phyloP scores from a whole-genome alignment of 371 early-diverging fungal genomes.

The Apophysomyces sp. region DNA sequence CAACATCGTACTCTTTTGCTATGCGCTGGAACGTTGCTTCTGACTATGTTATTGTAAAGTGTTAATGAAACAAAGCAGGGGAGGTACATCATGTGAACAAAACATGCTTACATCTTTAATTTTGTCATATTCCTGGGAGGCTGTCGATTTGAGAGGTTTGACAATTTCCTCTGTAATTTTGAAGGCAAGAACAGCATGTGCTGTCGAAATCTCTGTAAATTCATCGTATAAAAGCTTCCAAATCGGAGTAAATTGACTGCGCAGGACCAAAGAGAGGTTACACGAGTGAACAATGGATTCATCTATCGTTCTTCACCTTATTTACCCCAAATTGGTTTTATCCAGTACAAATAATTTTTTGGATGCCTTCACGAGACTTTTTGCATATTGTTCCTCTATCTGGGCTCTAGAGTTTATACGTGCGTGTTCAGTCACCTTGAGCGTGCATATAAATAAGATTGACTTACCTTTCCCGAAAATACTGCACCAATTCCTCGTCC shows the following conservation, averaged over 20 bases:
- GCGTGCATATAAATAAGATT: not conserved
- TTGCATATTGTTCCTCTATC: conserved; percentile 51
- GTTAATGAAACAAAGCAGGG: too few relatives aligned
- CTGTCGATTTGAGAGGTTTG: conserved; percentile 23
- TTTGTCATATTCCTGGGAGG: conserved; percentile 13
- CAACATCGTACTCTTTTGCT: conserved; percentile 43
- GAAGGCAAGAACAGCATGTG: conserved; percentile 40
- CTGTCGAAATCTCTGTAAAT: conserved; percentile 39
- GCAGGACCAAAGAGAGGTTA: conserved; percentile 2
- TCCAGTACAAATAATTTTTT: conserved; percentile 46
- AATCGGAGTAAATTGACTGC: conserved; percentile 23
- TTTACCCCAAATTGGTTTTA: conserved; percentile 41
- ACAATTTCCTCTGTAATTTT: conserved; percentile 45
- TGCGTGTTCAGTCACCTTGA: not conserved
- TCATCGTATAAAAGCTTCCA: conserved; percentile 46
- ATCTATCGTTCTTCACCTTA: conserved; percentile 5
- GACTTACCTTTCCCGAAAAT: conserved; percentile 49
- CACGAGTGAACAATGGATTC: conserved; percentile 5
- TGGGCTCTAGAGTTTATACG: conserved; percentile 26
- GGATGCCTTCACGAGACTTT: conserved; percentile 45
- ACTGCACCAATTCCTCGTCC: conserved; percentile 46
- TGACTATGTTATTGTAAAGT: conserved; percentile 19
- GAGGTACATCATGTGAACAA: not conserved
- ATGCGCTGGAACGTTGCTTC: conserved; percentile 38
- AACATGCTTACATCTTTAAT: conserved; percentile 13